These are phyloP conservation scores for Penicillium sp. DNA, from an alignment of 2,329 filamentous ascomycete genomes.

Conservation along the genomic window DNA sequence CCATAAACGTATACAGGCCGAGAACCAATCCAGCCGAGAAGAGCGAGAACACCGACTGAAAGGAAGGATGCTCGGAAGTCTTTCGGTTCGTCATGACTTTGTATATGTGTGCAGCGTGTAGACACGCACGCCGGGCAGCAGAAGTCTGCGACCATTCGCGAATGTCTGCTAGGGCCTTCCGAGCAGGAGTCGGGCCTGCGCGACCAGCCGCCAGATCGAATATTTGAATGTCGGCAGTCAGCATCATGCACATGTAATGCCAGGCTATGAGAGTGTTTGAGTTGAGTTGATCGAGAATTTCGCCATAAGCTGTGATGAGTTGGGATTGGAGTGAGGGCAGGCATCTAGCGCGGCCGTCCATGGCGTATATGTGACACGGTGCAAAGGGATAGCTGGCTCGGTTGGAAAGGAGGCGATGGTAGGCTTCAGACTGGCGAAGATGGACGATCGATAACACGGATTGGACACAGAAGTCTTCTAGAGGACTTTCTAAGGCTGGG, in stretches of 20 bases:
- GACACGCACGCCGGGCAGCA: constrained; percentile 51
- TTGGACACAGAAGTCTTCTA: constrained; percentile 40
- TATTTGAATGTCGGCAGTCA: constrained; percentile 54
- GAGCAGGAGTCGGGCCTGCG: constrained; percentile 48
- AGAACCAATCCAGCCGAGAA: constrained; percentile 55
- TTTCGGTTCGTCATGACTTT: constrained; percentile 54
- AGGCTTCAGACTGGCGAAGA: constrained; percentile 45
- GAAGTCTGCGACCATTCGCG: constrained; percentile 53
- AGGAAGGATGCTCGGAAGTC: constrained; percentile 54
- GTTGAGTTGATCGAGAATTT: constrained; percentile 46
- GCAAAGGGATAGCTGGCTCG: constrained; percentile 42
- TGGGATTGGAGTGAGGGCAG: constrained; percentile 37
- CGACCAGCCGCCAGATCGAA: constrained; percentile 57
- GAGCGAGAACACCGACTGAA: constrained; percentile 52
- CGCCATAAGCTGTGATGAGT: constrained; percentile 39
- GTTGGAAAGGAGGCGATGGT: constrained; percentile 45
- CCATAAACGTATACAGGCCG: constrained; percentile 55
- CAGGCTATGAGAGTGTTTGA: constrained; percentile 54
- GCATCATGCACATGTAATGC: constrained; percentile 56
- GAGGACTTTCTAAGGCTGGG: constrained; percentile 33
- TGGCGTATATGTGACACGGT: constrained; percentile 49
- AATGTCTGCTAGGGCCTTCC: constrained; percentile 53
- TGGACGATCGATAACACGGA: constrained; percentile 43
- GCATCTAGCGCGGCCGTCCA: constrained; percentile 49
- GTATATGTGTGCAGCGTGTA: constrained; percentile 57